Evolutionary conservation across 2,329 filamentous ascomycete species (phyloP), one percentile per base, ranked within the genome.

Genomic region (Colletotrichum cordylinicola): DNA sequence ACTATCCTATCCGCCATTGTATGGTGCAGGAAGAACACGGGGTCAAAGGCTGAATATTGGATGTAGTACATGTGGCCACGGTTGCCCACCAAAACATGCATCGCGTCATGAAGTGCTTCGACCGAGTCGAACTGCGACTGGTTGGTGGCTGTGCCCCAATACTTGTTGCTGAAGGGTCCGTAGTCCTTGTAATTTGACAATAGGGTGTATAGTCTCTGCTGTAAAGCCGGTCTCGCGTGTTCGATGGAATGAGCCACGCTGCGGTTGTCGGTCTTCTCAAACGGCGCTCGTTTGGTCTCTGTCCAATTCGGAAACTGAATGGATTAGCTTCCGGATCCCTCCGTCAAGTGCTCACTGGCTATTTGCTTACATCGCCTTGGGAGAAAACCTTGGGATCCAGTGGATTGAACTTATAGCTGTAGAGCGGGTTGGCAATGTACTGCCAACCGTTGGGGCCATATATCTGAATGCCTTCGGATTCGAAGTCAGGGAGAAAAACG

Each of bases 21-120:
- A 80, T 96, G 95, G 80, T 96, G 94, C 10, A 96, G 85, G 84
- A 93, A 94, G 84, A 96, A 96, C 15, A 95, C 86, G 0, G 95
- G 95, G 81, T 98, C 95, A 81, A 95, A 98, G 0, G 93, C 91
- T 2, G 94, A 94, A 79, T 94, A 93, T 21, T 92, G 91, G 37
- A 93, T 91, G 82, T 91, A 94, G 56, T 90, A 91, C 91, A 94
- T 94, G 79, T 95, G 93, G 2, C 94, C 93, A 43, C 88, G 88
- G 74, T 84, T 87, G 37, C 90, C 94, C 5, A 89, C 87, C 65
- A 90, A 87, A 37, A 89, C 89, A 78, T 94, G 92, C 52, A 94
- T 87, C 13, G 88, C 87, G 80, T 94, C 92, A 78, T 94, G 92
- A 6, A 94, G 83, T 1, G 90, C 89, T 81, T 94, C 92, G 39